Percentiles rank a stretch among this genome's conserved stretches.
Conservation (phyloP, 2,329 filamentous ascomycete genomes). For the Claviceps purpurea region DNA sequence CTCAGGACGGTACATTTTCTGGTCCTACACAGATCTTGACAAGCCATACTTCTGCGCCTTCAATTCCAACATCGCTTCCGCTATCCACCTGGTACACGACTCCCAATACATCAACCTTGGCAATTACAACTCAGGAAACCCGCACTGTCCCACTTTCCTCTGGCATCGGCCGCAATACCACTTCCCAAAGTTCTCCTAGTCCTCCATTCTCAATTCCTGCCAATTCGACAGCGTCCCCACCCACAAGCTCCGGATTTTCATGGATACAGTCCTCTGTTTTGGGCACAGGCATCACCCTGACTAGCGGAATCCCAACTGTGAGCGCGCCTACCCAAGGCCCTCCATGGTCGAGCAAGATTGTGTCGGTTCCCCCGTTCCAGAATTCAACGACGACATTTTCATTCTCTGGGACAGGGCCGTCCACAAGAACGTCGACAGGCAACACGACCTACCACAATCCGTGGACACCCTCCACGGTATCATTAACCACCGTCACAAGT, state of each 20-base stretch:
- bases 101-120: neutral
- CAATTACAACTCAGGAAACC: neutral
- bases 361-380: neutral
- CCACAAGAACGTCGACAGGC: neutral
- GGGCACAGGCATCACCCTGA: neutral
- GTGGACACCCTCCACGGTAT: neutral
- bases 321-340: neutral
- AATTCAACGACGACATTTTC: constrained; percentile 12
- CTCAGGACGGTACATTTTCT: neutral
- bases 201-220: neutral
- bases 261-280: constrained; percentile 3
- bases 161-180: neutral
- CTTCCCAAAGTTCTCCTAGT: neutral
- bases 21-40: neutral
- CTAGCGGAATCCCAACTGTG: neutral
- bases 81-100: neutral
- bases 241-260: neutral
- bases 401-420: neutral
- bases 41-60: neutral
- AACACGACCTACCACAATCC: constrained; percentile 1
- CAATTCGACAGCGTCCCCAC: neutral
- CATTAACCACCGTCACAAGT: neutral
- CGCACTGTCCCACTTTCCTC: neutral
- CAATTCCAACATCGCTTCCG: constrained; percentile 1
- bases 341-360: neutral